Evolutionary conservation across 1,284 basidiomycete genomes (phyloP).

Genomic region (Ceraceosorus guamensis): DNA sequence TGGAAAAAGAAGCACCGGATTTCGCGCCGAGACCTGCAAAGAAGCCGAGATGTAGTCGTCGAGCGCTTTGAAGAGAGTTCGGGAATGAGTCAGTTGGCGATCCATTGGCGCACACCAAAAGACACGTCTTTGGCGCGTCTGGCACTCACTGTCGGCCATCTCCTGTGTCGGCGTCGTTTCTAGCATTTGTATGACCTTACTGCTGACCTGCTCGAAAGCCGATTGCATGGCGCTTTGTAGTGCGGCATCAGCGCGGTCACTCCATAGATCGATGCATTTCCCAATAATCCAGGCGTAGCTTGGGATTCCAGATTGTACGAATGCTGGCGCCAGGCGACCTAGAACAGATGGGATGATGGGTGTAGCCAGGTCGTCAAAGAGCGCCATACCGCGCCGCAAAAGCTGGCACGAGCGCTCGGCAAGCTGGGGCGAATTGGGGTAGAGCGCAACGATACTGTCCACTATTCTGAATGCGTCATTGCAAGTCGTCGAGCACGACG

Average conservation of each 20-base stretch:
- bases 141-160: slow-evolving; percentile 20
- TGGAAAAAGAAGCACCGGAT: slow-evolving; percentile 65
- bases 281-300: slow-evolving; percentile 92
- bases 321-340: slow-evolving; percentile 66
- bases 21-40: slow-evolving; percentile 61
- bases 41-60: slow-evolving; percentile 89
- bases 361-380: slow-evolving; percentile 68
- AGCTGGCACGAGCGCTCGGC: slow-evolving; percentile 82
- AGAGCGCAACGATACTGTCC: slow-evolving; percentile 70
- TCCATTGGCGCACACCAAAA: too few relatives aligned
- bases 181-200: slow-evolving; percentile 25
- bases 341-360: slow-evolving; percentile 66
- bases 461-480: slow-evolving; percentile 75
- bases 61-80: slow-evolving; percentile 59
- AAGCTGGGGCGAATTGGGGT: slow-evolving; percentile 69
- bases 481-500: slow-evolving; percentile 67
- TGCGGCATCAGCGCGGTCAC: slow-evolving; percentile 16
- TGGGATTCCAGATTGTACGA: slow-evolving; percentile 73
- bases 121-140: slow-evolving; percentile 3
- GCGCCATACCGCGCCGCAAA: slow-evolving; percentile 70
- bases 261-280: slow-evolving; percentile 56
- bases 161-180: slow-evolving; percentile 24
- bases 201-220: slow-evolving; percentile 31
- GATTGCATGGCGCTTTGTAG: slow-evolving; percentile 22
- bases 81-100: slow-evolving; percentile 70